Conservation (phyloP, 2,329 filamentous ascomycete species). For the Colletotrichum orbiculare region DNA sequence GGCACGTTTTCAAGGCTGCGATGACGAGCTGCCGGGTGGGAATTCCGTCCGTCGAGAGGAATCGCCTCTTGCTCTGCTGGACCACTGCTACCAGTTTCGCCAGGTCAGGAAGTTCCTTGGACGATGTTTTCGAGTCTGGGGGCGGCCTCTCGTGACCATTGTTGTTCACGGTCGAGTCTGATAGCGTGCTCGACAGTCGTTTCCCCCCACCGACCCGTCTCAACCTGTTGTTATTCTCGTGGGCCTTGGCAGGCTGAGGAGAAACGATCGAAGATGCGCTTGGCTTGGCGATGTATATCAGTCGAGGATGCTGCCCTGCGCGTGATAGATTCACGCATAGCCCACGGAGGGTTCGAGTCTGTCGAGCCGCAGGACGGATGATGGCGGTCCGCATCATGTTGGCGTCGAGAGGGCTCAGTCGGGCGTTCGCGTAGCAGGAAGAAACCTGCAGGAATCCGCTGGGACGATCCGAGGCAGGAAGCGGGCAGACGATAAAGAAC, state of each 20-base stretch:
- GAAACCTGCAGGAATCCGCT: conserved; percentile 15
- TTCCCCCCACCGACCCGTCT: conserved; percentile 20
- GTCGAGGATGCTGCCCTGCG: conserved; percentile 26
- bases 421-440: conserved; percentile 13
- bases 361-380: conserved; percentile 37
- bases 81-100: conserved; percentile 54
- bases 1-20: conserved; percentile 57
- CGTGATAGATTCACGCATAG: conserved; percentile 52
- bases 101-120: conserved; percentile 49
- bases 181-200: conserved; percentile 21
- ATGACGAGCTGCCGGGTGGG: conserved; percentile 56
- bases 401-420: conserved; percentile 13
- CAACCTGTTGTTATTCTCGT: conserved; percentile 19
- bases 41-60: conserved; percentile 57
- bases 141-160: conserved; percentile 20
- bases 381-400: conserved; percentile 53
- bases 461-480: conserved; percentile 10
- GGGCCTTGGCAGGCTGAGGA: conserved; percentile 27
- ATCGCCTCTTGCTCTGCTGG: conserved; percentile 54
- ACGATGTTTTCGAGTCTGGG: conserved; percentile 8
- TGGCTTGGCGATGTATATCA: conserved; percentile 37
- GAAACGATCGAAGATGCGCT: conserved; percentile 25
- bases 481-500: conserved; percentile 12
- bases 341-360: conserved; percentile 53
- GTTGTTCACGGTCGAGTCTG: conserved; percentile 4